Percentiles rank a stretch among this genome's conserved stretches.
Conservation (phyloP, 139 green algal species). For the Chlamydomonas schloesseri region DNA sequence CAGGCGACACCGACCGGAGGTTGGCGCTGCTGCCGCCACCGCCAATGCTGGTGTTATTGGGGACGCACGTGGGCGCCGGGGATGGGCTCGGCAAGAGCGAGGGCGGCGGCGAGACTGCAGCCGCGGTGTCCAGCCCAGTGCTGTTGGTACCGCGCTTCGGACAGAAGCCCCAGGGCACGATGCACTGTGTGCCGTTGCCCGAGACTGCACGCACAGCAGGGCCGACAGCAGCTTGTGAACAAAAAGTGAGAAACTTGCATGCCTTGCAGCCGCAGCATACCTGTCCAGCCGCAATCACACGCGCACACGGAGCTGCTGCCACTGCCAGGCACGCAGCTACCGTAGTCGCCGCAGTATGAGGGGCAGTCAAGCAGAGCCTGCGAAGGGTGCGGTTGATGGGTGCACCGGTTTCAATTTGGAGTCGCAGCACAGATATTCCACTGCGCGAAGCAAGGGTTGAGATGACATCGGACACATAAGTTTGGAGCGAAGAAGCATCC, state of each 20-base stretch:
- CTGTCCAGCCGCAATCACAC: slow-evolving; percentile 28
- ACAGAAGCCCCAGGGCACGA: slow-evolving; percentile 22
- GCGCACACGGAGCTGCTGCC: neutral
- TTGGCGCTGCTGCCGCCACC: too few species aligned
- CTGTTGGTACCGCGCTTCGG: neutral
- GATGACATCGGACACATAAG: too few species aligned
- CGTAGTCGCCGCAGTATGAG: slow-evolving; percentile 32
- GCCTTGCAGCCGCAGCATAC: neutral
- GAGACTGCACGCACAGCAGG: neutral
- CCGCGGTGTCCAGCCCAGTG: neutral
- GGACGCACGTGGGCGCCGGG: too few species aligned
- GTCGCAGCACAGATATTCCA: too few species aligned
- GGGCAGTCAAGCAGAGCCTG: slow-evolving; percentile 29
- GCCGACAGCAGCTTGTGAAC: neutral
- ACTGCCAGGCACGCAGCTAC: neutral
- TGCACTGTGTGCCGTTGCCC: neutral
- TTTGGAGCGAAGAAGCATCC: neutral
- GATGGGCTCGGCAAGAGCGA: neutral
- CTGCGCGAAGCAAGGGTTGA: too few species aligned
- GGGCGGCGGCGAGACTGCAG: neutral
- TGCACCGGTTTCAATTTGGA: too few species aligned
- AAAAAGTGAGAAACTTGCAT: too few species aligned
- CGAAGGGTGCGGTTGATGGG: too few species aligned
- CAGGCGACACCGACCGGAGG: neutral
- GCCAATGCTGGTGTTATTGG: too few species aligned